Base-by-base conservation (phyloP, 371 early-diverging fungal genomes). In the Umbelopsis sp. region DNA sequence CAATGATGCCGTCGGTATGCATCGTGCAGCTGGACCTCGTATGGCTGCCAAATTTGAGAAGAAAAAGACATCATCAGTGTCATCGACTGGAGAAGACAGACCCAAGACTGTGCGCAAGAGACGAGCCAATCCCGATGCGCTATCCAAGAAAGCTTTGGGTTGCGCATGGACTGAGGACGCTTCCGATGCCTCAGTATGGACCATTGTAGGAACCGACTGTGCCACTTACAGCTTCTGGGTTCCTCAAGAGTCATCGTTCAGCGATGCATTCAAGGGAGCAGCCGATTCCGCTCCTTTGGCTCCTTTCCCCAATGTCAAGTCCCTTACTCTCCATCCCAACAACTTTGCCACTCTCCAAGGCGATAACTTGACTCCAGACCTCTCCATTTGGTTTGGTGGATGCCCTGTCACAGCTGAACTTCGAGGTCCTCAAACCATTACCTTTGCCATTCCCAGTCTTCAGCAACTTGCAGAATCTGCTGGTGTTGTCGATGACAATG, bases 181-280 rank as follows among this genome's bases (percentile, higher is more conserved):
- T 25, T 90, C 92, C 3, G 96, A 95, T 81, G 86, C 87, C 2
- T 88, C 93, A 0, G 92, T 95, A 1, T 95, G 95, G 95, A 95
- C 95, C 5, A 91, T 94, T 72, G 94, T 94, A 14, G 93, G 94
- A 50, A 93, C 94, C 0, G 89, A 92, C 69, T 92, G 91, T 65
- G 91, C 92, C 7, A 87, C 83, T 25, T 92, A 92, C 74, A 89
- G 90, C 65, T 92, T 92, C 67, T 87, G 86, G 80, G 86, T 87
- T 29, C 88, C 90, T 44, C 71, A 18, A 14, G 70, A 46, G 38
- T 62, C 35, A 16, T 46, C 18, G 50, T 65, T 69, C 68, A 75
- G 45, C 66, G 70, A 62, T 20, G 65, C 76, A 5, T 72, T 72
- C 38, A 64, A 45, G 64, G 64, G 64, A 16, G 25, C 46, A n/a